phyloP scores from a whole-genome alignment of 352 stramenopile species.

The Pythium angustatum region DNA sequence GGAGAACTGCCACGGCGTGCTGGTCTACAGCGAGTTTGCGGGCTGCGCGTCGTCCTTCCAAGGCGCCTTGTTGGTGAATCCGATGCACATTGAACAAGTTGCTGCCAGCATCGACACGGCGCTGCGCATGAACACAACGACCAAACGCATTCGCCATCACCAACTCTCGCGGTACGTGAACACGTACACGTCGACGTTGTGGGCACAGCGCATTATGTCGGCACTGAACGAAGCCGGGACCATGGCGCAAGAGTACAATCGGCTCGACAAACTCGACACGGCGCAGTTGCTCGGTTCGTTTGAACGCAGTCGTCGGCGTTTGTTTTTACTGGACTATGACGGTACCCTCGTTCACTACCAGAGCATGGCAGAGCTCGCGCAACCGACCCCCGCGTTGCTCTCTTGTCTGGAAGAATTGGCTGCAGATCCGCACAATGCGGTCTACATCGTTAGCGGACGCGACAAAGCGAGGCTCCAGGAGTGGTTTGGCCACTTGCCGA shows the following conservation, averaged over 20 bases:
- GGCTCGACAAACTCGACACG: slow-evolving; percentile 84
- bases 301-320: slow-evolving; percentile 72
- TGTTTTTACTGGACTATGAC: slow-evolving; percentile 88
- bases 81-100: slow-evolving; percentile 89
- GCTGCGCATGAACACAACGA: slow-evolving; percentile 85
- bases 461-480: slow-evolving; percentile 78
- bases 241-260: slow-evolving; percentile 83
- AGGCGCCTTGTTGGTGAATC: slow-evolving; percentile 87
- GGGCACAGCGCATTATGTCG: slow-evolving; percentile 84
- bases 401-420: slow-evolving; percentile 70
- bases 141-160: slow-evolving; percentile 86
- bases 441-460: slow-evolving; percentile 85
- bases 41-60: slow-evolving; percentile 90
- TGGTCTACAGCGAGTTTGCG: slow-evolving; percentile 91
- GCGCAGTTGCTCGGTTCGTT: slow-evolving; percentile 83
- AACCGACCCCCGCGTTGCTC: slow-evolving; percentile 54
- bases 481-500: slow-evolving; percentile 82
- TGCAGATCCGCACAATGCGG: slow-evolving; percentile 71
- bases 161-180: slow-evolving; percentile 86
- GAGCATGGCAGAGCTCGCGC: slow-evolving; percentile 72
- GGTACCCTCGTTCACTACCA: slow-evolving; percentile 82
- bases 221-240: slow-evolving; percentile 74
- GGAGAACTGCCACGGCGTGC: slow-evolving; percentile 79
- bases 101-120: slow-evolving; percentile 82
- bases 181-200: slow-evolving; percentile 88